These are phyloP conservation scores for Phytopythium montanum DNA, from an alignment of 352 stramenopile genomes.

Conservation along the genomic window DNA sequence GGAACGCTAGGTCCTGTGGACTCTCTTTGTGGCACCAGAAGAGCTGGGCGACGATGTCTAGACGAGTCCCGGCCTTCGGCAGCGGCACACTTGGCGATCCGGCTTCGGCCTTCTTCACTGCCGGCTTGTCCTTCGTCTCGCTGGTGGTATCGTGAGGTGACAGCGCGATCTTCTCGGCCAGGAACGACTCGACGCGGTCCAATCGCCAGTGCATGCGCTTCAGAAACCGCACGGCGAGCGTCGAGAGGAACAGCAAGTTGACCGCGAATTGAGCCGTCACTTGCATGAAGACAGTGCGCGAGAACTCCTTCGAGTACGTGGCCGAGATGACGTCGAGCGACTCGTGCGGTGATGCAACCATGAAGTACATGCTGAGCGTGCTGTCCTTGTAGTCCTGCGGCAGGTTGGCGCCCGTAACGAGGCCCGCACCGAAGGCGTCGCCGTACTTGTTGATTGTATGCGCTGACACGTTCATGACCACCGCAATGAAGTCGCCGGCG, in stretches of 20 bases:
- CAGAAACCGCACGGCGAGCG: conserved; percentile 56
- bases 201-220: conserved; percentile 77
- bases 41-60: conserved; percentile 64
- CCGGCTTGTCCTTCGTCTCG: conserved; percentile 12
- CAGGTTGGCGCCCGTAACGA: conserved; percentile 65
- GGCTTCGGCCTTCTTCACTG: background rate
- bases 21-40: conserved; percentile 82
- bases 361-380: conserved; percentile 83
- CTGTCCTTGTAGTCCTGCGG: conserved; percentile 49
- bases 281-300: conserved; percentile 45
- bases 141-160: conserved; percentile 1
- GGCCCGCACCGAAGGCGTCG: conserved; percentile 45
- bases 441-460: conserved; percentile 74
- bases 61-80: conserved; percentile 16
- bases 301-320: conserved; percentile 81
- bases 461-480: conserved; percentile 55
- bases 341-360: conserved; percentile 61
- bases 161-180: conserved; percentile 55
- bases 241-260: conserved; percentile 42
- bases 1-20: conserved; percentile 54
- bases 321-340: conserved; percentile 46
- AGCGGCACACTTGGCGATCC: background rate
- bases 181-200: conserved; percentile 71
- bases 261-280: conserved; percentile 48
- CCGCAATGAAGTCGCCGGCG: conserved; percentile 53